Evolutionary conservation across 2,329 filamentous ascomycete species (phyloP).

Genomic region (Immersiporthe knoxdaviesiana): DNA sequence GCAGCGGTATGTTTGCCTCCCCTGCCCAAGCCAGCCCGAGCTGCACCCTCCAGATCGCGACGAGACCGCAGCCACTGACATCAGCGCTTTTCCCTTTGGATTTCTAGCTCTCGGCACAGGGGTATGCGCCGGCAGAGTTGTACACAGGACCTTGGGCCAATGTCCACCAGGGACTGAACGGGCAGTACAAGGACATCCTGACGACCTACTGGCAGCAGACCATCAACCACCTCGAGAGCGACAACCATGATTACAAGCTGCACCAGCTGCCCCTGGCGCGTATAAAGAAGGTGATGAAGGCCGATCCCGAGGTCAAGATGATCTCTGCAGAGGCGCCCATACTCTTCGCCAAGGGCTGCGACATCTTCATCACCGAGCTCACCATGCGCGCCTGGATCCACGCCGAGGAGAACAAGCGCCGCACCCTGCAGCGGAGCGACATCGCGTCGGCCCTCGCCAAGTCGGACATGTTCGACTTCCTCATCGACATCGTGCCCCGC

Average conservation of each 20-base stretch:
- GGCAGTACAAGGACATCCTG: slow-evolving; percentile 93
- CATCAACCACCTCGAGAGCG: slow-evolving; percentile 91
- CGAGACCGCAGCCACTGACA: slow-evolving; percentile 19
- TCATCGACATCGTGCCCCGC: slow-evolving; percentile 97
- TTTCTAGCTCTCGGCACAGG: slow-evolving; percentile 76
- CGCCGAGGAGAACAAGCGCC: slow-evolving; percentile 96
- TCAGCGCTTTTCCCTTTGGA: slow-evolving; percentile 37
- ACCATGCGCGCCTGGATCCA: slow-evolving; percentile 99
- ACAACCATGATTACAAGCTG: slow-evolving; percentile 97
- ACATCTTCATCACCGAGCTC: slow-evolving; percentile 98
- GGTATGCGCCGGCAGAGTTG: slow-evolving; percentile 88
- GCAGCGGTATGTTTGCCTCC: slow-evolving; percentile 59
- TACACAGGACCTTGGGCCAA: slow-evolving; percentile 97
- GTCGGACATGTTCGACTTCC: slow-evolving; percentile 99
- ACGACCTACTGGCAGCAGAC: slow-evolving; percentile 99
- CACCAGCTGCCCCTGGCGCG: slow-evolving; percentile 96
- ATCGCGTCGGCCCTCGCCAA: slow-evolving; percentile 95
- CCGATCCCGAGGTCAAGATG: slow-evolving; percentile 99
- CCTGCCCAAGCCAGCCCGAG: neutral
- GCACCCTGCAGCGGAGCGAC: slow-evolving; percentile 92
- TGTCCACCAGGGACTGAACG: slow-evolving; percentile 92
- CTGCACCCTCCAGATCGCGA: neutral
- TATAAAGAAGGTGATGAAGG: slow-evolving; percentile 99
- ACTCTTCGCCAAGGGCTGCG: slow-evolving; percentile 95
- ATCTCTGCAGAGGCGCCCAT: slow-evolving; percentile 98